Evolutionary conservation across 2,329 filamentous ascomycete genomes (phyloP), one percentile per base, ranked within the genome.

Genomic region (Fusarium secorum): DNA sequence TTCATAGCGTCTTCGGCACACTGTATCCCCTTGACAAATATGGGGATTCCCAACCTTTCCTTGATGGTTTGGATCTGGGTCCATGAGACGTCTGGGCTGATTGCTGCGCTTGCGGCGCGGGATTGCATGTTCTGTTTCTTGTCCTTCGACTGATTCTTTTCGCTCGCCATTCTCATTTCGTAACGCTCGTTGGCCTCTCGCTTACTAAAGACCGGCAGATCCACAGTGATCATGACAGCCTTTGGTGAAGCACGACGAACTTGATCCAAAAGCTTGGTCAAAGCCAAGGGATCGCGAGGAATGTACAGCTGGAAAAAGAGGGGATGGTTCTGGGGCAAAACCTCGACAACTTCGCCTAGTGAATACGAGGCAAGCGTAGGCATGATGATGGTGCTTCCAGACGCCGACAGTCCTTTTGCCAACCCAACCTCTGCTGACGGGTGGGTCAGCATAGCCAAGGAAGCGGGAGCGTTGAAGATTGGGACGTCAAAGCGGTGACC

Each of bases 41-140:
- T 45, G 1, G 24, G 24, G 20, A 28, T 20, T 4, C 24, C 42
- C 5, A 45, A 7, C 0, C 0, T 3, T 7, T 14, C 11, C 24
- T 20, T 20, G 11, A 28, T 45, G 0, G 5, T 20, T 20, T 45
- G 18, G 8, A 45, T 10, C 0, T 45, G 24, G 0, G 3, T 3
- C 42, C 24, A 45, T 2, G 42, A 26, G 0, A 26, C 24, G 24
- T 45, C 42, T 20, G 24, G 42, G 4, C 3, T 45, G 24, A 45
- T 45, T 14, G 42, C 42, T 1, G 42, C 11, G 11, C 42, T 45
- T 10, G 42, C 42, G 3, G 42, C 24, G 1, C 24, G 42, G 0
- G 24, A 26, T 14, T 45, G 24, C 42, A 10, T 45, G 5, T 18
- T 45, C 8, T 26, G 17, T 1, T 26, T 45, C 7, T 20, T 26